Conservation (phyloP, 1,139 yeast genomes). For the Geotrichum citri-aurantii region DNA sequence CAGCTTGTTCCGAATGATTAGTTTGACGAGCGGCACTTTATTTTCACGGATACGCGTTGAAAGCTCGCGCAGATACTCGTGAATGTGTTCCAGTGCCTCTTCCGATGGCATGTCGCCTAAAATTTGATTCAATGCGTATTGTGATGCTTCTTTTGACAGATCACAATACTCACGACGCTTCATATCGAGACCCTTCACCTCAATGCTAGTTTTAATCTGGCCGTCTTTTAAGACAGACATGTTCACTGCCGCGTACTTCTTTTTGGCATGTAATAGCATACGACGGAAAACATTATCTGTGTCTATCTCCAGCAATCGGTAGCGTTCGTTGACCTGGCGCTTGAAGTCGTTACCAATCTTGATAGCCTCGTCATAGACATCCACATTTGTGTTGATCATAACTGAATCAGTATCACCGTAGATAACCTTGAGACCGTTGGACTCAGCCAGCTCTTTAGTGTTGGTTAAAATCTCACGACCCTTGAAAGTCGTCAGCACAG, state of each 20-base stretch:
- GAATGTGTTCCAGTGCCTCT: constrained; percentile 64
- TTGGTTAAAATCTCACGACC: constrained; percentile 95
- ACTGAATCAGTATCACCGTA: constrained; percentile 99
- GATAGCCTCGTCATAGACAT: constrained; percentile 63
- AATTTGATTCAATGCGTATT: constrained; percentile 64
- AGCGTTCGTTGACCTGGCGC: constrained; percentile 78
- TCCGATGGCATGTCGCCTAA: constrained; percentile 75
- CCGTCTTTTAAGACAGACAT: constrained; percentile 41
- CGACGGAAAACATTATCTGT: constrained; percentile 89
- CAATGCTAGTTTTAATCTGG: constrained; percentile 51
- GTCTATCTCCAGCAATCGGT: constrained; percentile 83
- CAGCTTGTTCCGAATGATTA: constrained; percentile 38
- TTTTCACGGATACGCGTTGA: constrained; percentile 54
- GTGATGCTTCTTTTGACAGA: constrained; percentile 81
- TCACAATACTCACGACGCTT: constrained; percentile 95
- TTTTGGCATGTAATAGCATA: constrained; percentile 85
- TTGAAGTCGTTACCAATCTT: constrained; percentile 84
- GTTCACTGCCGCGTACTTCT: constrained; percentile 93
- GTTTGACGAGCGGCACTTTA: constrained; percentile 59
- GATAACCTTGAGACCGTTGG: constrained; percentile 73
- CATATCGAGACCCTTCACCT: constrained; percentile 96
- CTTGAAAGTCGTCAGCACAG: constrained; percentile 89
- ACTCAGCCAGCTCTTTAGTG: constrained; percentile 88
- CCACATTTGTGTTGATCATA: constrained; percentile 90
- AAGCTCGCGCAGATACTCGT: constrained; percentile 62